Evolutionary conservation across 352 stramenopile genomes (phyloP).

Genomic region (Peronospora tabacina): DNA sequence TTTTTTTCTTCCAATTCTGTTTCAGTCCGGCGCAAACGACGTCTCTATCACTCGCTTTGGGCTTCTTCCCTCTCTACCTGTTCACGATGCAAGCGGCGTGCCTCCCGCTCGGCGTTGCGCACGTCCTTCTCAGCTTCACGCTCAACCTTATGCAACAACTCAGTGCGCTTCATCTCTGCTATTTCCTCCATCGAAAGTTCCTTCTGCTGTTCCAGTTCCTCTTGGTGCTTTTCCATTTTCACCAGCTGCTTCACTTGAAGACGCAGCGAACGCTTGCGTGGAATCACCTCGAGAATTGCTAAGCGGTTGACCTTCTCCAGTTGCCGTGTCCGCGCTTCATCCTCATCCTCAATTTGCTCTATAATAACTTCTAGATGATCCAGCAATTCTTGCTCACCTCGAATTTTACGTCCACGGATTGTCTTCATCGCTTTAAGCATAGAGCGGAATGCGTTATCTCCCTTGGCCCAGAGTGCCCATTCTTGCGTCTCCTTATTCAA

Average conservation of each 20-base stretch:
- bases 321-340: conserved; percentile 37
- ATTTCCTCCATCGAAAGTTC: conserved; percentile 56
- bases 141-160: conserved; percentile 64
- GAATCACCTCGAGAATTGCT: conserved; percentile 78
- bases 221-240: conserved; percentile 63
- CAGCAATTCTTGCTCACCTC: conserved; percentile 65
- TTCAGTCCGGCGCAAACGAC: conserved; percentile 50
- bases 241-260: conserved; percentile 83
- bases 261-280: conserved; percentile 70
- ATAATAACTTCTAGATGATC: conserved; percentile 75
- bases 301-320: conserved; percentile 67
- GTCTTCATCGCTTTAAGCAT: conserved; percentile 53
- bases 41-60: conserved; percentile 42
- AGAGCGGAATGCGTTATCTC: conserved; percentile 46
- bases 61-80: conserved; percentile 50
- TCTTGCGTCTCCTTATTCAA: conserved; percentile 36
- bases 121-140: conserved; percentile 49
- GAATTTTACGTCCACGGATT: conserved; percentile 56
- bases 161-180: conserved; percentile 56
- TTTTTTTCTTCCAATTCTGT: conserved; percentile 51
- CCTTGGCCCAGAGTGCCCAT: conserved; percentile 77
- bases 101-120: conserved; percentile 47
- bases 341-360: conserved; percentile 70
- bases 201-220: conserved; percentile 47
- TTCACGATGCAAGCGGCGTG: conserved; percentile 40